Evolutionary conservation across 805 yeast species (phyloP).

Genomic region (Sugiyamaella americana): DNA sequence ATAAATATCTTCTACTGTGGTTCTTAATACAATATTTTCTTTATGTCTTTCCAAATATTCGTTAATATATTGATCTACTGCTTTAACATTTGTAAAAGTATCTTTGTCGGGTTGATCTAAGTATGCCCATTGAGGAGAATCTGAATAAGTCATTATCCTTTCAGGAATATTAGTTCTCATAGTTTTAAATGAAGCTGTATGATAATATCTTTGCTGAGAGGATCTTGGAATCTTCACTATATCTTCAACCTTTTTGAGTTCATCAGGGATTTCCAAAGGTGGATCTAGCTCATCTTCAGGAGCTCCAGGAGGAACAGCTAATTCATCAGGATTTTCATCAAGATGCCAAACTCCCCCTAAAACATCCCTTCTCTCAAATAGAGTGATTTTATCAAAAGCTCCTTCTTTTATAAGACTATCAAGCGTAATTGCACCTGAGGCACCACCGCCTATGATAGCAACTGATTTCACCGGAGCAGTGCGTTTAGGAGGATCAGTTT

Average conservation of each 20-base stretch:
- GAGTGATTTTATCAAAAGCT: slow-evolving; percentile 39
- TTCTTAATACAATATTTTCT: not conserved
- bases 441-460: slow-evolving; percentile 76
- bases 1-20: slow-evolving; percentile 3
- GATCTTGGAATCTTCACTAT: not conserved
- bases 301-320: slow-evolving; percentile 6
- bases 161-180: slow-evolving; percentile 10
- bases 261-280: slow-evolving; percentile 3
- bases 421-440: slow-evolving; percentile 61
- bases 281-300: slow-evolving; percentile 5
- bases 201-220: slow-evolving; percentile 4
- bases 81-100: slow-evolving; percentile 4
- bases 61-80: slow-evolving; percentile 4
- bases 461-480: slow-evolving; percentile 32
- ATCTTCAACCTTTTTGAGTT: not conserved
- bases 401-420: slow-evolving; percentile 53
- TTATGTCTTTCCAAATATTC: slow-evolving; percentile 1
- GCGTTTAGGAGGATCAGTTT: not conserved
- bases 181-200: slow-evolving; percentile 4
- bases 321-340: slow-evolving; percentile 3
- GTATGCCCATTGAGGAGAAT: slow-evolving; percentile 3
- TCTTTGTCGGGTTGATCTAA: slow-evolving; percentile 5
- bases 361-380: slow-evolving; percentile 52
- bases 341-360: slow-evolving; percentile 69
- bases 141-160: slow-evolving; percentile 8